A percentile compares a stretch with the other conserved stretches of the same genome.
Conservation (phyloP, 495 filamentous ascomycete genomes). For the Rhypophila decipiens region DNA sequence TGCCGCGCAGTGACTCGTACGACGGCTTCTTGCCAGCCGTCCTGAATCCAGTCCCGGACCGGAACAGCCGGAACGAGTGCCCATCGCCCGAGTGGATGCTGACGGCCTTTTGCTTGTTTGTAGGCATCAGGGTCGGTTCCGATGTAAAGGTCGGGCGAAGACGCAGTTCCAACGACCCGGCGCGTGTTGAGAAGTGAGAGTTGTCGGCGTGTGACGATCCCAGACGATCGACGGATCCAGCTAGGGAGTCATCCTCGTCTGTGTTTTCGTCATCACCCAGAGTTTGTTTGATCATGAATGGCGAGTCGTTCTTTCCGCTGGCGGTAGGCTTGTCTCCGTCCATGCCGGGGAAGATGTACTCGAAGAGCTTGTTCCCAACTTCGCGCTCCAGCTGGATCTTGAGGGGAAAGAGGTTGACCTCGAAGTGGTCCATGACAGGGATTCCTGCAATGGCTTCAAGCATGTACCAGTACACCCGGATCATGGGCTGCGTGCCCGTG, state of each 20-base stretch:
- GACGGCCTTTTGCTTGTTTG: conserved; percentile 44
- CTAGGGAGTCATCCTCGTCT: conserved; percentile 33
- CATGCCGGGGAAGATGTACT: conserved; percentile 89
- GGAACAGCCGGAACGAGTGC: conserved; percentile 51
- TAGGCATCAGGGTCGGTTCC: conserved; percentile 38
- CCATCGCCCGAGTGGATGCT: conserved; percentile 42
- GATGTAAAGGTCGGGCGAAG: conserved; percentile 71
- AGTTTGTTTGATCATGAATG: conserved; percentile 75
- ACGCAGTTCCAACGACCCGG: conserved; percentile 68
- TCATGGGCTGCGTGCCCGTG: conserved; percentile 59
- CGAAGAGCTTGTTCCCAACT: conserved; percentile 88
- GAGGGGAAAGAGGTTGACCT: conserved; percentile 87
- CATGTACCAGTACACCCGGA: conserved; percentile 94
- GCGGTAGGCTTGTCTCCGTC: conserved; percentile 46
- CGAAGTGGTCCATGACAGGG: conserved; percentile 94
- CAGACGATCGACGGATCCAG: conserved; percentile 27
- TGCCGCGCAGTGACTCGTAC: conserved; percentile 55
- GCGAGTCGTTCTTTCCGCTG: conserved; percentile 57
- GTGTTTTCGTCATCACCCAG: conserved; percentile 61
- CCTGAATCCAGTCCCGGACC: conserved; percentile 32
- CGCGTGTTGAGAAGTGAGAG: conserved; percentile 41
- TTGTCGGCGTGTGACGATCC: conserved; percentile 28
- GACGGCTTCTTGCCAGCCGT: conserved; percentile 56
- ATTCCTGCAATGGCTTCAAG: conserved; percentile 97
- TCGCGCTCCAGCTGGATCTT: conserved; percentile 92